A percentile compares a stretch with the other conserved stretches of the same genome.
Conservation (phyloP, 257 asterid species). For the Perilla frutescens region DNA sequence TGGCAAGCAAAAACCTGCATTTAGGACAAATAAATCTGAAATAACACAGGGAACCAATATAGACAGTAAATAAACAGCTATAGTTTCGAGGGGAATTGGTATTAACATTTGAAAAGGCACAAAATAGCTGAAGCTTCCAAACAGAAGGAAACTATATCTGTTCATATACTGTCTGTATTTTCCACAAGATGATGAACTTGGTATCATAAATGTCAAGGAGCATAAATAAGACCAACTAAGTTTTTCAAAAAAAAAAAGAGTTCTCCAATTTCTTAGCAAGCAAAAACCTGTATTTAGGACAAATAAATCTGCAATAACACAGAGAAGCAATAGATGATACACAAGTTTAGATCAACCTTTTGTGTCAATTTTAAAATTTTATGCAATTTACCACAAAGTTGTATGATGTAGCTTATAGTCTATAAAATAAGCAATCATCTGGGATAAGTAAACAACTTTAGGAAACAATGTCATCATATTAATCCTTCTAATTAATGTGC, state of each 20-base stretch:
- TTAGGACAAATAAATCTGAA: slow-evolving; percentile 16
- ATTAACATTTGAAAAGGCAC: not conserved
- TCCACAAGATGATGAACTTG: not conserved
- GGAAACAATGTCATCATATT: slow-evolving; percentile 26
- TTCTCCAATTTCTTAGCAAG: slow-evolving; percentile 25
- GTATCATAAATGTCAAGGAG: slow-evolving; percentile 15
- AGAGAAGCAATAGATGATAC: slow-evolving; percentile 11
- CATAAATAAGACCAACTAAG: slow-evolving; percentile 18
- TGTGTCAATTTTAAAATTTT: not conserved
- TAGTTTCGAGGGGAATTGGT: not conserved
- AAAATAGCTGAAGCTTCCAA: slow-evolving; percentile 14
- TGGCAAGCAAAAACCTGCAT: slow-evolving; percentile 22
- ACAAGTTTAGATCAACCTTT: slow-evolving; percentile 23
- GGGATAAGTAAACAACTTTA: slow-evolving; percentile 15
- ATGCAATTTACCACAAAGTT: slow-evolving; percentile 9
- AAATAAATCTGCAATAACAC: slow-evolving; percentile 23
- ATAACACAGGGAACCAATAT: slow-evolving; percentile 18
- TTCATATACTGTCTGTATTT: not conserved
- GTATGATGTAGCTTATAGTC: slow-evolving; percentile 22
- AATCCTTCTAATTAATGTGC: slow-evolving; percentile 16
- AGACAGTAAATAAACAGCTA: slow-evolving; percentile 18
- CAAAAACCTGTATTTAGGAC: slow-evolving; percentile 15
- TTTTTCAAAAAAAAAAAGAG: not conserved
- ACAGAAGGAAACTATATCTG: slow-evolving; percentile 11
- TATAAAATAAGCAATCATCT: slow-evolving; percentile 24